Evolutionary conservation across 2,329 filamentous ascomycete genomes (phyloP), one percentile per base, ranked within the genome.

Genomic region (Exophiala phaeomuriformis): DNA sequence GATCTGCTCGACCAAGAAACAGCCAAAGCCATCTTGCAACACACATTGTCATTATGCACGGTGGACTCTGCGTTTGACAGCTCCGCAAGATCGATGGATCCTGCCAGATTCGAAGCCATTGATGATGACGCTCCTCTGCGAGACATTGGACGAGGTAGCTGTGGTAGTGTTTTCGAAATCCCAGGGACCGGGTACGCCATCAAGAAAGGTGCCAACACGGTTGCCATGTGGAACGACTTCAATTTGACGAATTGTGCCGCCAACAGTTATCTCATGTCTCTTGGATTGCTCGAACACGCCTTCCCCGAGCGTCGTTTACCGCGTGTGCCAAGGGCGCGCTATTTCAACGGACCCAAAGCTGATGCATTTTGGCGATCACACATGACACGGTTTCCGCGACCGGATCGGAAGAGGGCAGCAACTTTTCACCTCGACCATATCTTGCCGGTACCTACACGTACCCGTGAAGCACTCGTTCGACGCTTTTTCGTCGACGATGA

Each of bases 91-190:
- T 36, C 19, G 6, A 41, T 40, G 42, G 9, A 39, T n/a, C 6
- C 10, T n/a, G 6, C 36, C 6, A 39, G 10, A n/a, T 7, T n/a
- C 36, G 7, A 1, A n/a, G 36, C 4, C 28, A 28, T 5, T 27
- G 19, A 41, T 28, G 4, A 27, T 4, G 33, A 5, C 33, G 48
- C 37, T n/a, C 40, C 12, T 4, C 32, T 52, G 6, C 45, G 56
- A 10, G 52, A 58, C 29, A 58, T 58, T 19, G 56, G 56, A 10
- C 49, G 52, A 12, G 56, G 56, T 10, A 55, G 28, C 40, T 58
- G 56, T 35, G 56, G 56, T 3, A 58, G 56, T 12, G 49, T 58
- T 10, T 58, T 58, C 32, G 52, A 50, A 29, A 35, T 56, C 2
- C 53, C 53, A 27, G 40, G 32, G 12, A 52, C 49, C 1, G 12